Conservation (phyloP, 2,329 filamentous ascomycete species). For the Fusarium chaquense region DNA sequence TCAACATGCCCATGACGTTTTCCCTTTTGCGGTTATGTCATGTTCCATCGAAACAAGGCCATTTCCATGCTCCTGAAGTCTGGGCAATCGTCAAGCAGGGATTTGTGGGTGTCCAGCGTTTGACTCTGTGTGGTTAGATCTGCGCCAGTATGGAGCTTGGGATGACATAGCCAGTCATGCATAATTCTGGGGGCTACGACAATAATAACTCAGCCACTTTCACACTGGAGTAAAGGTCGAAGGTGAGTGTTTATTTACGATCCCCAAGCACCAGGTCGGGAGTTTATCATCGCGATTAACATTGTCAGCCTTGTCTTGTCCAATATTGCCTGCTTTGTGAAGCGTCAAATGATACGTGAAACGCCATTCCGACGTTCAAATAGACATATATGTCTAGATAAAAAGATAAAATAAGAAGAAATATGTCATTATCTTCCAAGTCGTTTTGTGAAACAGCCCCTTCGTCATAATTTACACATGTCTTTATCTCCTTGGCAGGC, state of each 20-base stretch:
- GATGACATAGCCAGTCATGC: slow-evolving; percentile 25
- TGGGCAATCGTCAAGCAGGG: slow-evolving; percentile 4
- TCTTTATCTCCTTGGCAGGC: neutral
- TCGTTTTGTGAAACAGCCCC: neutral
- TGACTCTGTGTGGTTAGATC: slow-evolving; percentile 22
- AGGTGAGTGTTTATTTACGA: slow-evolving; percentile 11
- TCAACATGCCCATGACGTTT: slow-evolving; percentile 24
- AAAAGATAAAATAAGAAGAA: neutral
- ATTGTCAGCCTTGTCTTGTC: neutral
- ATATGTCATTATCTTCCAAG: neutral
- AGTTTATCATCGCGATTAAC: slow-evolving; percentile 24
- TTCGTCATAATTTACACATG: slow-evolving; percentile 3
- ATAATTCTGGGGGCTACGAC: neutral
- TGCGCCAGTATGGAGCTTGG: slow-evolving; percentile 9
- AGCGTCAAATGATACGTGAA: neutral
- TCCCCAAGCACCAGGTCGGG: neutral
- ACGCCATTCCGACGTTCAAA: neutral
- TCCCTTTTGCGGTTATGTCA: slow-evolving; percentile 33
- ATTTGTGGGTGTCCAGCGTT: slow-evolving; percentile 4
- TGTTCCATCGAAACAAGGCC: slow-evolving; percentile 24
- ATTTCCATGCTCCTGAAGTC: slow-evolving; percentile 7
- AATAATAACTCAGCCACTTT: neutral
- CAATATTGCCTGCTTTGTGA: neutral
- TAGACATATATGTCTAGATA: neutral
- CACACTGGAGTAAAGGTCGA: fast-evolving